phyloP scores from a whole-genome alignment of 1,284 basidiomycete genomes.

The Bjerkandera adusta region DNA sequence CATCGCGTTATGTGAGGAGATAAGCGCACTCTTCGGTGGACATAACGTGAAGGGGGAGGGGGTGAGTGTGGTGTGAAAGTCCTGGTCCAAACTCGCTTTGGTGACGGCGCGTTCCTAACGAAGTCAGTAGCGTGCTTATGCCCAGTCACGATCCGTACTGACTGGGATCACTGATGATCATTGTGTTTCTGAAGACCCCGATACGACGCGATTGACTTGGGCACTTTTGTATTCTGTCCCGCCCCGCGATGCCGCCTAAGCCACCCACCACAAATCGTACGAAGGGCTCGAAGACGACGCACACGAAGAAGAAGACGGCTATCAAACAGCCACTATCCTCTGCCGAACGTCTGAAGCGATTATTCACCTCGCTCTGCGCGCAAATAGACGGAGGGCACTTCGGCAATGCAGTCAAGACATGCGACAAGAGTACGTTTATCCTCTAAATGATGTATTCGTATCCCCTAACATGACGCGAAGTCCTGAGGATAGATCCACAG shows the following conservation, averaged over 20 bases:
- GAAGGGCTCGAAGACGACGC: constrained; percentile 1
- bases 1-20: neutral
- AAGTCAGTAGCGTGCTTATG: neutral
- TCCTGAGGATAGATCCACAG: constrained; percentile 64
- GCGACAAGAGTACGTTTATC: constrained; percentile 73
- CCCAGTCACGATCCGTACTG: neutral
- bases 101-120: neutral
- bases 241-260: constrained; percentile 15
- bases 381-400: constrained; percentile 85
- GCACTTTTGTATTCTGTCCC: neutral
- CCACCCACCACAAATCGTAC: neutral
- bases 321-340: constrained; percentile 51
- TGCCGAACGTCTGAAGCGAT: constrained; percentile 62
- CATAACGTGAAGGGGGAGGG: constrained; percentile 36
- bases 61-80: constrained; percentile 13
- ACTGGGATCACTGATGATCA: neutral
- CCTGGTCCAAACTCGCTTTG: neutral
- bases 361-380: constrained; percentile 77
- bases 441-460: constrained; percentile 1
- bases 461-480: constrained; percentile 37
- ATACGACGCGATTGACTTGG: too few species aligned
- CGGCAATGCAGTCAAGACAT: constrained; percentile 81
- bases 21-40: constrained; percentile 48
- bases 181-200: too few species aligned
- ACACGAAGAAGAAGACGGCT: constrained; percentile 16